A percentile compares a stretch with the other conserved stretches of the same genome.
phyloP scores from a whole-genome alignment of 2,329 filamentous ascomycete genomes.

The Aspergillus puulaauensis region DNA sequence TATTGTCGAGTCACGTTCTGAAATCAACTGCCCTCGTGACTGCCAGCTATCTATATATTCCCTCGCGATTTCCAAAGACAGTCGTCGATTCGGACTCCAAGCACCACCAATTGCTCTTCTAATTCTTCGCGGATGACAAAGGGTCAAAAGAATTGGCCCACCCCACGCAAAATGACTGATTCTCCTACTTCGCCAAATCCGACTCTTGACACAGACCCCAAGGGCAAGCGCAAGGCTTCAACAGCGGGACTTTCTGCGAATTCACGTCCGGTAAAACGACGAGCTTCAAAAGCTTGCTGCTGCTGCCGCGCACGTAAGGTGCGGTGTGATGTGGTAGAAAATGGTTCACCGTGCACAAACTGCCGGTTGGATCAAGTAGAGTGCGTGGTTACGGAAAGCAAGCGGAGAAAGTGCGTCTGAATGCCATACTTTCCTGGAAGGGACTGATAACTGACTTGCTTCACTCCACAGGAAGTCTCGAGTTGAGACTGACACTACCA shows the following conservation, averaged over 20 bases:
- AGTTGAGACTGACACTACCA: conserved; percentile 38
- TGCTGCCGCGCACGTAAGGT: conserved; percentile 88
- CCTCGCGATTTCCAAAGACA: background rate
- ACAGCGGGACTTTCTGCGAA: conserved; percentile 55
- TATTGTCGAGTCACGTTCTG: conserved; percentile 1
- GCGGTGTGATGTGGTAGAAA: conserved; percentile 87
- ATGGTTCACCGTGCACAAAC: conserved; percentile 81
- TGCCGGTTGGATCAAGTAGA: conserved; percentile 61
- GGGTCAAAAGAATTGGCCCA: conserved; percentile 14
- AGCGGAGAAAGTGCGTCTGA: conserved; percentile 61
- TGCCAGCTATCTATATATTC: background rate
- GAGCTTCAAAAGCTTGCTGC: conserved; percentile 88
- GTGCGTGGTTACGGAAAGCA: conserved; percentile 71
- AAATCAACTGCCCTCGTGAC: background rate
- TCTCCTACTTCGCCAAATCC: conserved; percentile 18
- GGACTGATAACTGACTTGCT: background rate
- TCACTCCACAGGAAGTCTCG: conserved; percentile 38
- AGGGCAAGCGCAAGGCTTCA: conserved; percentile 57
- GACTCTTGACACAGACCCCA: conserved; percentile 30
- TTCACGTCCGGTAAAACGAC: conserved; percentile 68
- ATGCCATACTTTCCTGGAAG: background rate
- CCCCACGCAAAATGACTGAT: conserved; percentile 25
- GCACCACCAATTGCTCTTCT: background rate
- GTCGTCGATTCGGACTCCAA: background rate
- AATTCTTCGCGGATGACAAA: conserved; percentile 17